These are phyloP conservation scores for Russula brevipes DNA, from an alignment of 768 basidiomycete species.

Conservation along the genomic window DNA sequence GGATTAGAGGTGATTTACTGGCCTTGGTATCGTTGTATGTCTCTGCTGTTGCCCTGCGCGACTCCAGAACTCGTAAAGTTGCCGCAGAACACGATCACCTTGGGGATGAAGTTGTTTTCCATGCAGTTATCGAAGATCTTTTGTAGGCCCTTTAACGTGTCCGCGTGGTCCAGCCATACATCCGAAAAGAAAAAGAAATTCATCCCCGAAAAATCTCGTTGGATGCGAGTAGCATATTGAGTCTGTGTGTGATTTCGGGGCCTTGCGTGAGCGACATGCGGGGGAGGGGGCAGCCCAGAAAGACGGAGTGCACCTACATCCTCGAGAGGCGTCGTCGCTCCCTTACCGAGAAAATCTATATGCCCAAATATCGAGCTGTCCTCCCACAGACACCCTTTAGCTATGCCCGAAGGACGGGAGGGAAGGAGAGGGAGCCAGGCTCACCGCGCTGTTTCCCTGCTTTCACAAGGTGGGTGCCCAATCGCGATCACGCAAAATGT, in stretches of 20 bases:
- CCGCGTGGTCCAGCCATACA: slow-evolving; percentile 89
- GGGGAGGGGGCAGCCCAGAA: no score
- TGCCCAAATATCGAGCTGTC: slow-evolving; percentile 88
- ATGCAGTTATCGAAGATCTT: slow-evolving; percentile 88
- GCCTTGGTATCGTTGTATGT: slow-evolving; percentile 86
- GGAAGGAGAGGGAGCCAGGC: slow-evolving; percentile 21
- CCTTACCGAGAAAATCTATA: slow-evolving; percentile 95
- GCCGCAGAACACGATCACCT: slow-evolving; percentile 87
- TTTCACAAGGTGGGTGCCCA: slow-evolving; percentile 96
- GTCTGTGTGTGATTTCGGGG: slow-evolving; percentile 31
- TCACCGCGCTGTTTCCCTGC: slow-evolving; percentile 76
- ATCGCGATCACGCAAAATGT: slow-evolving; percentile 87
- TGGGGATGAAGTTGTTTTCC: slow-evolving; percentile 82
- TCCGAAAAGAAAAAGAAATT: slow-evolving; percentile 94
- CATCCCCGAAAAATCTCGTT: slow-evolving; percentile 66
- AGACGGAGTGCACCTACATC: slow-evolving; percentile 53
- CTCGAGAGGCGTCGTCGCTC: slow-evolving; percentile 82
- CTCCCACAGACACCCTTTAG: neutral
- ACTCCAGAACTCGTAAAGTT: slow-evolving; percentile 88
- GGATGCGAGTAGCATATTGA: slow-evolving; percentile 56
- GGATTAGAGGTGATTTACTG: neutral
- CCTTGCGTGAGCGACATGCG: neutral
- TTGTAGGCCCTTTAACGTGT: slow-evolving; percentile 71
- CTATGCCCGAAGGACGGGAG: neutral
- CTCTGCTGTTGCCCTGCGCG: slow-evolving; percentile 69